Percentiles rank a stretch among this genome's conserved stretches.
Evolutionary conservation across 179 eudicot genomes (phyloP).

Genomic region (Nepenthes alata): DNA sequence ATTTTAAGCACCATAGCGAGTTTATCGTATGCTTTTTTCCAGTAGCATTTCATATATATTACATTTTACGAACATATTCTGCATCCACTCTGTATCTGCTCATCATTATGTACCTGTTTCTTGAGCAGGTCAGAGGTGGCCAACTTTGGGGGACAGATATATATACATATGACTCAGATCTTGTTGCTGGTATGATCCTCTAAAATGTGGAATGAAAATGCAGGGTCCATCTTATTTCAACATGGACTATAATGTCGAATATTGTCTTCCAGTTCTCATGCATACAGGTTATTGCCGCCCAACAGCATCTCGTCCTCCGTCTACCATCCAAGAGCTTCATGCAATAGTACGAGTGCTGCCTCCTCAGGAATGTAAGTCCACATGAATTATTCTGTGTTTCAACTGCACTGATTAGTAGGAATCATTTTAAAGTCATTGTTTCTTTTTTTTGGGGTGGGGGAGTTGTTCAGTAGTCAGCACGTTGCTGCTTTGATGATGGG

Average conservation of each 20-base stretch:
- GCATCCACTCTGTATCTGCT: neutral
- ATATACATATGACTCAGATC: slow-evolving; percentile 91
- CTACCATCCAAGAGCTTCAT: slow-evolving; percentile 80
- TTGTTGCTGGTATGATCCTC: slow-evolving; percentile 77
- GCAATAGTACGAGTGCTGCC: slow-evolving; percentile 82
- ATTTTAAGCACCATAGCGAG: too few species aligned
- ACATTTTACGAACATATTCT: neutral
- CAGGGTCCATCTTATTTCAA: neutral
- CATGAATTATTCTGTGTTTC: slow-evolving; percentile 3
- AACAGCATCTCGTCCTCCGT: slow-evolving; percentile 78
- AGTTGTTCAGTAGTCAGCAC: too few species aligned
- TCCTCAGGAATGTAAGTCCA: slow-evolving; percentile 77
- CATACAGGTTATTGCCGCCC: slow-evolving; percentile 96
- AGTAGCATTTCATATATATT: too few species aligned
- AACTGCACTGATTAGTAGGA: too few species aligned
- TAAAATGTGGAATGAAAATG: neutral
- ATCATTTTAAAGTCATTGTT: too few species aligned
- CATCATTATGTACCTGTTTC: neutral
- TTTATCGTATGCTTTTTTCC: too few species aligned
- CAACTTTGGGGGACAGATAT: slow-evolving; percentile 99
- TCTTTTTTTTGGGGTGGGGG: too few species aligned
- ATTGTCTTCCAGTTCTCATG: slow-evolving; percentile 65
- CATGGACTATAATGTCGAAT: neutral
- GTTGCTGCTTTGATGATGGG: too few species aligned
- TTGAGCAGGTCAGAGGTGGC: slow-evolving; percentile 86